Base-by-base conservation (phyloP, 2,329 filamentous ascomycete species). In the Diaporthe longicolla region DNA sequence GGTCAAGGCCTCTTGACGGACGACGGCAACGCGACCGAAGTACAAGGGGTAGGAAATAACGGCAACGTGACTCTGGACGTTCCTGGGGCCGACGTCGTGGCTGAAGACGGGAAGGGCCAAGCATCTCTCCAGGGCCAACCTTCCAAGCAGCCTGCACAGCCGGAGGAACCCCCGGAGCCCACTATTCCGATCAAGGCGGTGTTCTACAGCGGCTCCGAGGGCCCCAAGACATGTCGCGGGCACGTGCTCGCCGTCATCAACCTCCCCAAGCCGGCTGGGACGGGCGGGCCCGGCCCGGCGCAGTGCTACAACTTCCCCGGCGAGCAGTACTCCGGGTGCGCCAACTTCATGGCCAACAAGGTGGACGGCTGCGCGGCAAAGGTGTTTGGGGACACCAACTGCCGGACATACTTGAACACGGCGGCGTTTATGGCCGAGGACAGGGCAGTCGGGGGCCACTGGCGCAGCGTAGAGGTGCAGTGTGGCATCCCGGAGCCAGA, bases 111-210 rank as follows among this genome's bases (percentile, higher is more conserved):
- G 70, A 78, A 73, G 0, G 79, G 78, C 35, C 78, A 82, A 73
- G 80, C 81, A 29, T 77, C 79, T 71, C 85, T 89, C 65, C 87
- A 88, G 77, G 86, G 84, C 40, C 76, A 76, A 1, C 73, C 76
- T 10, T 40, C 85, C 68, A 84, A 84, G 61, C 84, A 84, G 63
- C 72, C 76, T 8, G 45, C 85, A 68, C 84, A 84, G 61, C 84
- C 84, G 63, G 84, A 84, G 13, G 63, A 54, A 0, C 63, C 63
- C 0, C 48, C 63, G 7, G 83, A 83, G 26, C 82, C 84, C 1
- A 80, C 84, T 32, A 82, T 90, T 26, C 84, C 85, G 40, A 88
- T 89, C 77, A 85, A 84, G 0, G 82, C 88, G 45, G 85, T 85
- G 3, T 83, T 90, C 68, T 84, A 82, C 78, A 80, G 80, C 40